Conservation (phyloP, 2,329 filamentous ascomycete species). For the Paracamarosporium sp. region DNA sequence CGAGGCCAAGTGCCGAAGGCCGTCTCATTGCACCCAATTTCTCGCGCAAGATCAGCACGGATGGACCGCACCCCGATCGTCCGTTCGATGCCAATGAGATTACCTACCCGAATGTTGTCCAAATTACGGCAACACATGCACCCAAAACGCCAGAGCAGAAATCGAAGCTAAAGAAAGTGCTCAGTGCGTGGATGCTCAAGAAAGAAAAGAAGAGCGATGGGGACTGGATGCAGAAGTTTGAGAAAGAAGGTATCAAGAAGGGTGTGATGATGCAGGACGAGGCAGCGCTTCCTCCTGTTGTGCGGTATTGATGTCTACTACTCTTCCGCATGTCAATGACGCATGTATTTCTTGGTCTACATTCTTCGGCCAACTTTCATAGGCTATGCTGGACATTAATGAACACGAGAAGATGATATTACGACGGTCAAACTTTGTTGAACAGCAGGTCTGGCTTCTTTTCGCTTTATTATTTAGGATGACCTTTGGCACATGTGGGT, state of each 20-base stretch:
- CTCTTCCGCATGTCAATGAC: conserved; percentile 1
- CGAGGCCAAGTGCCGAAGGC: conserved; percentile 29
- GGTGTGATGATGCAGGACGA: conserved; percentile 46
- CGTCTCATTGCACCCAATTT: conserved; percentile 32
- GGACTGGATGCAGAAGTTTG: conserved; percentile 52
- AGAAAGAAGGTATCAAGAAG: conserved; percentile 49
- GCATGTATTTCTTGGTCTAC: background rate
- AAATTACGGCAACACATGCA: conserved; percentile 11
- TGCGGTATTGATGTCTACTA: conserved; percentile 35
- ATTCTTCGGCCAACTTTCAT: background rate
- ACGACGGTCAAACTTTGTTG: background rate
- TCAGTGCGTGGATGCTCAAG: conserved; percentile 44
- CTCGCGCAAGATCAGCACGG: conserved; percentile 41
- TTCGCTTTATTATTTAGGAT: background rate
- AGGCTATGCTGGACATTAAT: background rate
- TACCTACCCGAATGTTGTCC: conserved; percentile 21
- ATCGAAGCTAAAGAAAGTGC: conserved; percentile 41
- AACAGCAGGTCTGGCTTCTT: background rate
- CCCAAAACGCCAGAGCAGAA: conserved; percentile 33
- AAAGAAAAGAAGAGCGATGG: conserved; percentile 39
- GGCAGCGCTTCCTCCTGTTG: conserved; percentile 35
- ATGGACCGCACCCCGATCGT: conserved; percentile 17
- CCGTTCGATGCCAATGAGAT: conserved; percentile 3
- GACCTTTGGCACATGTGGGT: background rate
- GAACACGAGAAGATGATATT: conserved; percentile 4